Base-by-base conservation (phyloP, 805 yeast genomes). In the Suhomyces prunicola region DNA sequence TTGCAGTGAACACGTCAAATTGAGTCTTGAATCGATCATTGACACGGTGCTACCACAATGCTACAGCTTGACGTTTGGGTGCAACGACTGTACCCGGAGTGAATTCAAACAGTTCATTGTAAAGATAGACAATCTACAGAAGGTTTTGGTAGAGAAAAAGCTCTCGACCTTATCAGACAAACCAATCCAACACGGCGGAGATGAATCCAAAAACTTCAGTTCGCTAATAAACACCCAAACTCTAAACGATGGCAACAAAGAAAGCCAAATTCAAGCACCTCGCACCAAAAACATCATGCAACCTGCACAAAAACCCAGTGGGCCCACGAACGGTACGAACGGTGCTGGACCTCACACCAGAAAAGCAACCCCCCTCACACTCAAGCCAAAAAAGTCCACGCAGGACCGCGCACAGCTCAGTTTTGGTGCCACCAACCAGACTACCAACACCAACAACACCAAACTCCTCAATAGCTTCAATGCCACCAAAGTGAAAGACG, bases 1-100 rank as follows among this genome's bases (percentile, higher is more conserved):
- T n/a, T 74, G 76, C 26, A 77, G 65, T 83, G 52, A 63, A 3
- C 72, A 69, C 50, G 59, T 72, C 6, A 54, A 58, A n/a, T 56
- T 72, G 31, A 71, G 67, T 26, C 49, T 71, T 19, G 76, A 72
- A 15, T 51, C 63, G 1, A 44, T 62, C 27, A 67, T 71, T 2
- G 73, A 68, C 24, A 52, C 59, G 2, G 62, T 71, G 2, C 54
- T 72, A 39, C 69, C 70, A 5, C 70, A 70, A 48, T 66, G 75
- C 40, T 55, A 48, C 42, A 41, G 50, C 22, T 60, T 75, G 44
- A 64, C 68, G 1, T 74, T 74, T 59, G 72, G 74, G 2, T 74
- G 78, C 52, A 65, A 62, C 47, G 76, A 73, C 40, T 73, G 77
- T 54, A 65, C 65, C 27, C 65, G 64, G 47, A 22, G 39, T 3